These are phyloP conservation scores for Eremomyces bilateralis DNA, from an alignment of 495 filamentous ascomycete genomes.

Conservation along the genomic window DNA sequence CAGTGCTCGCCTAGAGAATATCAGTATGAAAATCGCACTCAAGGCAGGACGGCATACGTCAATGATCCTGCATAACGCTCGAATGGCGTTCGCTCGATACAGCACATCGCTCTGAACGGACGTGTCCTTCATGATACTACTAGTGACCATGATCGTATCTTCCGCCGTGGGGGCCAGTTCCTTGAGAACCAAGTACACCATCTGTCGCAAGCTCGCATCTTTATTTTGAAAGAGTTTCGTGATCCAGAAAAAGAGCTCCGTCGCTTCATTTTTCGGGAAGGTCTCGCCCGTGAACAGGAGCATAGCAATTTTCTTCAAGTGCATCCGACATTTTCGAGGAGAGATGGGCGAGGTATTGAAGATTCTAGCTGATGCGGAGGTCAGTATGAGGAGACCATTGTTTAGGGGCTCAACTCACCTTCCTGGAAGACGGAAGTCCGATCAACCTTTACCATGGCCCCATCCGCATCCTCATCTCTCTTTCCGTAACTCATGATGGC, in stretches of 20 bases:
- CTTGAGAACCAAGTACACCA: slow-evolving; percentile 92
- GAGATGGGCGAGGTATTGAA: slow-evolving; percentile 95
- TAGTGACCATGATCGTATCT: slow-evolving; percentile 99
- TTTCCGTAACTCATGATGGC: slow-evolving; percentile 79
- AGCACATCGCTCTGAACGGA: slow-evolving; percentile 86
- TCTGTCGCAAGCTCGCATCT: slow-evolving; percentile 92
- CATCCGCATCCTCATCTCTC: slow-evolving; percentile 94
- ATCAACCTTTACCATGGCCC: slow-evolving; percentile 85
- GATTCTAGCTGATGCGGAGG: slow-evolving; percentile 48
- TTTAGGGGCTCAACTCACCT: slow-evolving; percentile 30
- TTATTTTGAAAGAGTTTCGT: slow-evolving; percentile 99
- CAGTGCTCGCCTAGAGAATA: slow-evolving; percentile 56
- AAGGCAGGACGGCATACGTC: slow-evolving; percentile 41
- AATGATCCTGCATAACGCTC: slow-evolving; percentile 89
- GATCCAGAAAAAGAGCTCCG: slow-evolving; percentile 96
- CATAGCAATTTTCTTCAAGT: slow-evolving; percentile 92
- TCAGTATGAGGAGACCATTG: slow-evolving; percentile 5
- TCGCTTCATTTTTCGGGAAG: slow-evolving; percentile 93
- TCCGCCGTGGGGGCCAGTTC: slow-evolving; percentile 91
- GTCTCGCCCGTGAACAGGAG: slow-evolving; percentile 92
- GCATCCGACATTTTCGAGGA: slow-evolving; percentile 81
- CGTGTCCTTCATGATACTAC: slow-evolving; percentile 99
- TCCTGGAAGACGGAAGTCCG: slow-evolving; percentile 98
- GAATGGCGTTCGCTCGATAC: slow-evolving; percentile 91
- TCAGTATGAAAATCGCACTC: slow-evolving; percentile 3